phyloP scores from a whole-genome alignment of 371 early-diverging fungal species.

The Lichtheimia hyalospora region DNA sequence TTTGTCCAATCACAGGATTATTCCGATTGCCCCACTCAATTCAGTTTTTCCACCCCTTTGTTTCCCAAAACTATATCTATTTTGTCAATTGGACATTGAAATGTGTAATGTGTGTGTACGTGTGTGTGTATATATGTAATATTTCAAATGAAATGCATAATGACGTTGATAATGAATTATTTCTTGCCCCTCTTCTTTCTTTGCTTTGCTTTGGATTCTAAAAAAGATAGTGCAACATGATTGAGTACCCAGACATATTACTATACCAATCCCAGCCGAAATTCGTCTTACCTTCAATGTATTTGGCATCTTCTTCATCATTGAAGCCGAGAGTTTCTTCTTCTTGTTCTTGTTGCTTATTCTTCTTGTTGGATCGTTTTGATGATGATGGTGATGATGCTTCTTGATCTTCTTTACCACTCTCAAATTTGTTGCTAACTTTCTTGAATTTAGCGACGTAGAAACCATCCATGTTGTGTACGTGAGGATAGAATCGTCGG shows the following conservation, averaged over 20 bases:
- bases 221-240: not conserved
- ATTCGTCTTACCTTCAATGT: conserved; percentile 52
- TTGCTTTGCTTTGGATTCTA: conserved; percentile 28
- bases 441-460: conserved; percentile 98
- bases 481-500: conserved; percentile 97
- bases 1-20: too few relatives aligned
- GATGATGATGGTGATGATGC: conserved; percentile 11
- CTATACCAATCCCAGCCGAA: too few relatives aligned
- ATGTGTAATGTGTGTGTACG: too few relatives aligned
- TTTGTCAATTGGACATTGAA: too few relatives aligned
- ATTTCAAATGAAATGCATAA: not conserved
- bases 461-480: conserved; percentile 99
- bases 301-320: conserved; percentile 68
- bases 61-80: too few relatives aligned
- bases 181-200: conserved; percentile 24
- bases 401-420: conserved; percentile 39
- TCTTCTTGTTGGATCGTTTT: conserved; percentile 10
- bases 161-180: conserved; percentile 1
- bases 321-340: conserved; percentile 54
- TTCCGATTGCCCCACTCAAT: too few relatives aligned
- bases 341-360: conserved; percentile 13
- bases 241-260: too few relatives aligned
- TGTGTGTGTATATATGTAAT: too few relatives aligned
- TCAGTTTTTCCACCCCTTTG: too few relatives aligned
- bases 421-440: conserved; percentile 67